These are phyloP conservation scores for Lichtheimia hyalospora DNA, from an alignment of 371 early-diverging fungal genomes.

Conservation along the genomic window DNA sequence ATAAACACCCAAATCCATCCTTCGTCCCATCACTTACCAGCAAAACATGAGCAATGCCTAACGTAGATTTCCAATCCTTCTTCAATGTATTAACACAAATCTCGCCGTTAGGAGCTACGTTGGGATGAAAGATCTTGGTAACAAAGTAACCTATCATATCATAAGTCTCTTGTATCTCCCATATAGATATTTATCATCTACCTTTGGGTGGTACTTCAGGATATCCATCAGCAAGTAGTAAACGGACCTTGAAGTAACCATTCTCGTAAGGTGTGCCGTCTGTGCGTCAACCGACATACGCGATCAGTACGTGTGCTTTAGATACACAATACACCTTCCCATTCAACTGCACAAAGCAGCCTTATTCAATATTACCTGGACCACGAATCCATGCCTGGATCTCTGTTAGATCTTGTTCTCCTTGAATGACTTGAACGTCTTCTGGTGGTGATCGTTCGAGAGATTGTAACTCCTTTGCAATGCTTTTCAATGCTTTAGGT, in stretches of 20 bases:
- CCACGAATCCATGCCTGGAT: constrained; percentile 87
- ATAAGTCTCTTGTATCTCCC: neutral
- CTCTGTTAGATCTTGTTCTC: constrained; percentile 73
- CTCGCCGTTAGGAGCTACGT: constrained; percentile 83
- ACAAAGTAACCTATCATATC: constrained; percentile 60
- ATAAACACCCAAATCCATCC: neutral
- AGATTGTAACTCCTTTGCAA: constrained; percentile 62
- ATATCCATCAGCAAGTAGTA: constrained; percentile 64
- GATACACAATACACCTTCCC: neutral
- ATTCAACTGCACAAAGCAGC: neutral
- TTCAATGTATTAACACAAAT: constrained; percentile 93
- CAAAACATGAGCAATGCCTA: constrained; percentile 79
- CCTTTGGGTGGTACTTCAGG: constrained; percentile 80
- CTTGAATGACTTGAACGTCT: constrained; percentile 71
- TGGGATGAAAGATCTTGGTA: constrained; percentile 94
- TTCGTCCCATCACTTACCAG: constrained; percentile 52
- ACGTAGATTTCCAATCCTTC: constrained; percentile 87
- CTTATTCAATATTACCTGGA: constrained; percentile 58
- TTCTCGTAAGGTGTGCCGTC: constrained; percentile 80
- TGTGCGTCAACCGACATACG: constrained; percentile 1
- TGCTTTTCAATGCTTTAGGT: constrained; percentile 43
- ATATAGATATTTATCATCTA: constrained; percentile 7
- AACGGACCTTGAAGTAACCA: constrained; percentile 70
- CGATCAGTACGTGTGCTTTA: neutral
- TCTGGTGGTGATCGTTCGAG: constrained; percentile 68